Conservation (phyloP, 129 eudicot genomes). For the Lactuca sativa region DNA sequence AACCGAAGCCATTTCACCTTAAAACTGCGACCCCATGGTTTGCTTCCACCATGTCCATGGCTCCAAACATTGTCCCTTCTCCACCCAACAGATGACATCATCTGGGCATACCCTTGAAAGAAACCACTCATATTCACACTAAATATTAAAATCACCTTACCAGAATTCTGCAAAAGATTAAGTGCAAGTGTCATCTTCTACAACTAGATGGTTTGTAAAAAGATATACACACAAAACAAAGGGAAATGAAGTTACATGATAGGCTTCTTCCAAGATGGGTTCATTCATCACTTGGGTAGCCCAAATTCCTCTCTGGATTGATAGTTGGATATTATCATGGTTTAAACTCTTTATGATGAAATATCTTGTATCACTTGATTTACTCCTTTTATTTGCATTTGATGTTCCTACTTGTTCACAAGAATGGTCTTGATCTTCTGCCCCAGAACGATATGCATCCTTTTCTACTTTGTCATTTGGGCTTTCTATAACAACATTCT, state of each 20-base stretch:
- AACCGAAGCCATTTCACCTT: conserved; percentile 84
- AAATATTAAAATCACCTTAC: conserved; percentile 80
- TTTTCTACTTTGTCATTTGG: conserved; percentile 51
- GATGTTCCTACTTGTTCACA: conserved; percentile 53
- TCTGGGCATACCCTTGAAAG: conserved; percentile 98
- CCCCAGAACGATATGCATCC: conserved; percentile 45
- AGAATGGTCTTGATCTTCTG: conserved; percentile 48
- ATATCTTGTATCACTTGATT: conserved; percentile 55
- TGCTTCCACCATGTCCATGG: conserved; percentile 77
- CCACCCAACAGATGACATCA: conserved; percentile 94
- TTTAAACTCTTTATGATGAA: conserved; percentile 89
- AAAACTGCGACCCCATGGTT: conserved; percentile 96
- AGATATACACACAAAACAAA: not conserved
- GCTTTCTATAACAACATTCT: conserved; percentile 51
- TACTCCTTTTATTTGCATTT: conserved; percentile 45
- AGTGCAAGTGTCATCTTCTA: conserved; percentile 13
- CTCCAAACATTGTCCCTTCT: conserved; percentile 91
- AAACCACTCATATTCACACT: conserved; percentile 96
- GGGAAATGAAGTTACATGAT: conserved; percentile 56
- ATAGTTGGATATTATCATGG: conserved; percentile 75
- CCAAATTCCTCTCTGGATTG: conserved; percentile 80
- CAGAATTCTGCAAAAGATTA: conserved; percentile 71
- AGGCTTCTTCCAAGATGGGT: conserved; percentile 95
- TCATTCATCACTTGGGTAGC: conserved; percentile 97
- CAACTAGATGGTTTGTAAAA: conserved; percentile 20